These are phyloP conservation scores for Populus davidiana DNA, from an alignment of 345 rosid species.

Conservation along the genomic window DNA sequence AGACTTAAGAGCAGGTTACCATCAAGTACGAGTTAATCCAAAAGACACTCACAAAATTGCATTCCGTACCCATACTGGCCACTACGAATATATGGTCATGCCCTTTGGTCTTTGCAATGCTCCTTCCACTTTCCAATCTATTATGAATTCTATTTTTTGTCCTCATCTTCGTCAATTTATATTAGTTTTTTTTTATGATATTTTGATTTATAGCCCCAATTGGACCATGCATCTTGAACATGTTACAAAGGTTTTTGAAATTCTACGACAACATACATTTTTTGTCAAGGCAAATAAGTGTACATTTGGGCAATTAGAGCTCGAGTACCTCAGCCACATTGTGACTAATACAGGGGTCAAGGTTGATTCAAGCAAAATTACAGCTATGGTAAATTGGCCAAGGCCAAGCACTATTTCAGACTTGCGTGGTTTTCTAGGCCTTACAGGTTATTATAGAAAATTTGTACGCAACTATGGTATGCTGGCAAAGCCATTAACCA, in stretches of 20 bases:
- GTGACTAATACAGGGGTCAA: too few species aligned
- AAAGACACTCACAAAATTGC: background rate
- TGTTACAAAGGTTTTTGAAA: background rate
- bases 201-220: background rate
- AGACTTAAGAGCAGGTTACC: background rate
- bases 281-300: background rate
- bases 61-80: background rate
- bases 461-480: too few species aligned
- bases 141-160: background rate
- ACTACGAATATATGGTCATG: background rate
- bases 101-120: constrained; percentile 5
- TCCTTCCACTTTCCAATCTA: background rate
- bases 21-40: background rate
- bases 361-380: too few species aligned
- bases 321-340: too few species aligned
- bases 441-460: background rate
- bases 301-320: too few species aligned
- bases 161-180: background rate
- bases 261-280: background rate
- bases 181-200: background rate
- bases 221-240: background rate
- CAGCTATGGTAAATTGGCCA: too few species aligned
- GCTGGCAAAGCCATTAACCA: too few species aligned
- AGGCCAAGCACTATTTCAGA: too few species aligned
- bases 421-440: too few species aligned